phyloP scores from a whole-genome alignment of 2,329 filamentous ascomycete genomes.

The Akanthomyces dipterigenus region DNA sequence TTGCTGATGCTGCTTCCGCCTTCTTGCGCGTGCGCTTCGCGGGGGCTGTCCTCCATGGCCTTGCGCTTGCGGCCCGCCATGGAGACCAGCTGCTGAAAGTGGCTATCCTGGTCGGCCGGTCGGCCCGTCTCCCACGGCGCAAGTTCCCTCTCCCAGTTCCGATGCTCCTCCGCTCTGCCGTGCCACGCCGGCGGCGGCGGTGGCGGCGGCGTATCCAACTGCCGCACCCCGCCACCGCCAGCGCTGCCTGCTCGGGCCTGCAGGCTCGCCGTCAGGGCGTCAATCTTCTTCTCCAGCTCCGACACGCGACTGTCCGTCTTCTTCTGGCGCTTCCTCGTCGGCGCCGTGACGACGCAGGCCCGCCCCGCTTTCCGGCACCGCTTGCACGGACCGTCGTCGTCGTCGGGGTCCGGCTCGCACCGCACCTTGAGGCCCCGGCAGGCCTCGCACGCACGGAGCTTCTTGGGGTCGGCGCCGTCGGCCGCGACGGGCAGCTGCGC shows the following conservation, averaged over 20 bases:
- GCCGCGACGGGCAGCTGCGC: background rate
- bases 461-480: constrained; percentile 47
- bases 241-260: constrained; percentile 40
- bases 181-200: background rate
- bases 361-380: constrained; percentile 77
- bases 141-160: constrained; percentile 3
- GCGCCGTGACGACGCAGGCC: constrained; percentile 69
- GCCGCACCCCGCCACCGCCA: background rate
- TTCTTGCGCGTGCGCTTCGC: background rate
- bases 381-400: constrained; percentile 60
- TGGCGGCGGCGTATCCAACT: background rate
- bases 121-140: background rate
- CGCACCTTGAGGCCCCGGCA: constrained; percentile 75
- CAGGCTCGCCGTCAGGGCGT: constrained; percentile 75
- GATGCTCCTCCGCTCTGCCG: background rate
- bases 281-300: constrained; percentile 88
- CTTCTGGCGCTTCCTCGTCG: constrained; percentile 73
- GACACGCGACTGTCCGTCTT: constrained; percentile 86
- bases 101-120: constrained; percentile 6
- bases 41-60: constrained; percentile 4
- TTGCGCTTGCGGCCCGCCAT: constrained; percentile 27
- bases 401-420: constrained; percentile 67
- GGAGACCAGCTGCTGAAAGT: constrained; percentile 9
- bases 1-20: constrained; percentile 11
- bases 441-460: constrained; percentile 66